phyloP scores from a whole-genome alignment of 768 basidiomycete genomes.

The Mycena epipterygia region DNA sequence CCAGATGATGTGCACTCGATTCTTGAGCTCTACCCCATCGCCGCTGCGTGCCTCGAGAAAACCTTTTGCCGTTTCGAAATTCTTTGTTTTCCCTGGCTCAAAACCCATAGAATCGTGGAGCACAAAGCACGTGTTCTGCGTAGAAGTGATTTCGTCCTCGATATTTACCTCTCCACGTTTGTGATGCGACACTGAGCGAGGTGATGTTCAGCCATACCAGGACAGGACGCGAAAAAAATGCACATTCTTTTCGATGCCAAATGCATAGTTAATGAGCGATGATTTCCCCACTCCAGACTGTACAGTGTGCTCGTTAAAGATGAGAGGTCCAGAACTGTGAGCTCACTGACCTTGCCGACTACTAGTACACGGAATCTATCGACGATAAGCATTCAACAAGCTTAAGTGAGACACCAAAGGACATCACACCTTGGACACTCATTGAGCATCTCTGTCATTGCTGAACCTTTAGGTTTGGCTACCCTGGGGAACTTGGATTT shows the following conservation, averaged over 20 bases:
- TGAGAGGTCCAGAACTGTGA: no score
- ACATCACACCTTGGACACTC: not conserved
- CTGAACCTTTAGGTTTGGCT: no score
- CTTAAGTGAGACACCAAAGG: no score
- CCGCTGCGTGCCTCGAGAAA: slow-evolving; percentile 4
- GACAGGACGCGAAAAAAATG: no score
- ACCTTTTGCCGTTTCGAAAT: slow-evolving; percentile 3
- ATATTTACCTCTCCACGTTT: not conserved
- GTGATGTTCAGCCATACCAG: no score
- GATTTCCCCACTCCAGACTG: slow-evolving; percentile 14
- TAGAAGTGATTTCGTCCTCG: slow-evolving; percentile 9
- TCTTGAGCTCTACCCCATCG: not conserved
- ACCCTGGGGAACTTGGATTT: no score
- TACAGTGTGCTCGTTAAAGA: no score
- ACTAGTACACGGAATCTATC: slow-evolving; percentile 13
- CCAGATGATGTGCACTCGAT: slow-evolving; percentile 19
- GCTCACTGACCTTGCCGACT: slow-evolving; percentile 10
- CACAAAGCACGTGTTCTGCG: not conserved
- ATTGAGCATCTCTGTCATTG: slow-evolving; percentile 9
- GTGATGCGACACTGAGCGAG: slow-evolving; percentile 2
- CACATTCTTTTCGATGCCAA: slow-evolving; percentile 6
- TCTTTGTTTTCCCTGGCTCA: slow-evolving; percentile 1
- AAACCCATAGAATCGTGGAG: slow-evolving; percentile 23
- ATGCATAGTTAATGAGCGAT: no score
- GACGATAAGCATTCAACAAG: not conserved